These are phyloP conservation scores for Lachnellula cervina DNA, from an alignment of 2,329 filamentous ascomycete genomes.

Conservation along the genomic window DNA sequence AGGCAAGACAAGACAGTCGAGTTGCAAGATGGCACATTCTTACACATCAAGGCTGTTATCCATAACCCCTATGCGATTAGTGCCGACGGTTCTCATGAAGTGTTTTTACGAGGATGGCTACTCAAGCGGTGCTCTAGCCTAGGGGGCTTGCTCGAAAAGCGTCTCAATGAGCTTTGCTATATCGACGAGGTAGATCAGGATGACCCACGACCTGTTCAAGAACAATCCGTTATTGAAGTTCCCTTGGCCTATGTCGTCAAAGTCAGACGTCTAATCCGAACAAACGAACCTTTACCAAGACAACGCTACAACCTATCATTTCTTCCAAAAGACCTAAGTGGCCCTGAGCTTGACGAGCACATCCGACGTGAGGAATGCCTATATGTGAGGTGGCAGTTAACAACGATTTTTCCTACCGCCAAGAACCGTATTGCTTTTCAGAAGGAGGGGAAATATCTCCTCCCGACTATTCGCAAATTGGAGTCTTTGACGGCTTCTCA, in stretches of 20 bases:
- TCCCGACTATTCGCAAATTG: not conserved
- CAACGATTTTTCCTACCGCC: constrained; percentile 5
- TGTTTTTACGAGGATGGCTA: constrained; percentile 38
- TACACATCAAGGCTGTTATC: constrained; percentile 37
- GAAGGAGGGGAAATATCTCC: not conserved
- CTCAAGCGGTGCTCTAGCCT: constrained; percentile 34
- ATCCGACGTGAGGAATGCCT: constrained; percentile 35
- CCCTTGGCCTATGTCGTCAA: constrained; percentile 34
- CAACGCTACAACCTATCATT: no score
- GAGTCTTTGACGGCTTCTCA: not conserved
- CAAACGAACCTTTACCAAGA: constrained; percentile 48
- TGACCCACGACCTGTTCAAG: constrained; percentile 29
- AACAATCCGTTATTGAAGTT: constrained; percentile 42
- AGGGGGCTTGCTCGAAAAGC: constrained; percentile 31
- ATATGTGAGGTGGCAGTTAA: constrained; percentile 49
- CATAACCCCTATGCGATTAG: constrained; percentile 17
- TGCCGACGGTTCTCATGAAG: constrained; percentile 1
- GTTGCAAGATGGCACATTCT: constrained; percentile 29
- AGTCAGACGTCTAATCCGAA: constrained; percentile 44
- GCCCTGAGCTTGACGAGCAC: constrained; percentile 13
- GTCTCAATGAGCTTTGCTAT: constrained; percentile 43
- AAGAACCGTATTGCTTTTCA: not conserved
- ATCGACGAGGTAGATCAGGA: constrained; percentile 33
- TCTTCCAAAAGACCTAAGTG: not conserved
- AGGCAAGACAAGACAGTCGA: constrained; percentile 19